phyloP scores from a whole-genome alignment of 2,329 filamentous ascomycete genomes.

The Sporothrix dimorphospora region DNA sequence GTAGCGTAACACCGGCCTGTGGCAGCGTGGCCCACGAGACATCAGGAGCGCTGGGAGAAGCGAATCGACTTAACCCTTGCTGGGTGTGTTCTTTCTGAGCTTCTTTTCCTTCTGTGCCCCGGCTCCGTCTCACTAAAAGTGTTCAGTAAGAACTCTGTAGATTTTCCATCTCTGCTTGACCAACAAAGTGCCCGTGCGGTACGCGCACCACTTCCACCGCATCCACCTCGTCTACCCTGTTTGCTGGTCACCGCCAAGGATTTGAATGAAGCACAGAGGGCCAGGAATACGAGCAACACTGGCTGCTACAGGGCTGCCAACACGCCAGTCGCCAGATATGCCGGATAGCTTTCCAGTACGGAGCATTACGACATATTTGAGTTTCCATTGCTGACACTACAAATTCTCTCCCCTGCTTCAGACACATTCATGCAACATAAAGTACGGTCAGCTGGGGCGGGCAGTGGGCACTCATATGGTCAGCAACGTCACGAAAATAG shows the following conservation, averaged over 20 bases:
- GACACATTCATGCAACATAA: neutral
- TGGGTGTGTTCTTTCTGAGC: neutral
- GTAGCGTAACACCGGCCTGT: slow-evolving; percentile 8
- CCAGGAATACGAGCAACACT: neutral
- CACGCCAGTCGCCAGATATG: neutral
- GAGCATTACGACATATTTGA: too few relatives aligned
- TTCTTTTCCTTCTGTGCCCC: slow-evolving; percentile 9
- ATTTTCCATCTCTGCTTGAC: neutral
- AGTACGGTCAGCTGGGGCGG: neutral
- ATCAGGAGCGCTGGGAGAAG: neutral
- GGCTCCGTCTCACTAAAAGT: neutral
- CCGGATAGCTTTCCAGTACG: neutral
- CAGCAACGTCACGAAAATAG: slow-evolving; percentile 20
- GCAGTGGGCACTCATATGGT: neutral
- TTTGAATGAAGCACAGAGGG: neutral
- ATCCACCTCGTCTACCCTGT: neutral
- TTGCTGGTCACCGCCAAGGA: slow-evolving; percentile 11
- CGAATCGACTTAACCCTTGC: slow-evolving; percentile 7
- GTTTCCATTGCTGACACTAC: slow-evolving; percentile 4
- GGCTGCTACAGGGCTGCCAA: neutral
- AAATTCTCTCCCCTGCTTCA: neutral
- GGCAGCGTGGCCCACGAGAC: neutral
- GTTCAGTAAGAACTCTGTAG: too few relatives aligned
- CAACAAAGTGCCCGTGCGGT: neutral
- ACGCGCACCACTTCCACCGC: slow-evolving; percentile 3